phyloP scores from a whole-genome alignment of 2,329 filamentous ascomycete species.

The Tolypocladium pustulatum region DNA sequence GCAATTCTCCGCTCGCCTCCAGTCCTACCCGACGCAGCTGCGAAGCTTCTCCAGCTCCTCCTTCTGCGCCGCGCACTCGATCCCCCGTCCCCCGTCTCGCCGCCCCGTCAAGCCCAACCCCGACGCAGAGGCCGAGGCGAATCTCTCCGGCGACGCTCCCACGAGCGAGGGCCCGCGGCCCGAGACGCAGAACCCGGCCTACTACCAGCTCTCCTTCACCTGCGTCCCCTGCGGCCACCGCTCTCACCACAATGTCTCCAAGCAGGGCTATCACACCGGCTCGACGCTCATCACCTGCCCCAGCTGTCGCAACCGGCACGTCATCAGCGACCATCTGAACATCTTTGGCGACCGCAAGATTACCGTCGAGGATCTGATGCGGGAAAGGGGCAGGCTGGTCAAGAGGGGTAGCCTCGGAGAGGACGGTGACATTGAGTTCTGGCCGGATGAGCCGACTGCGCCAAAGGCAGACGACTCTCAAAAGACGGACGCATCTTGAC shows the following conservation, averaged over 20 bases:
- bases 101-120: conserved; percentile 3
- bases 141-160: conserved; percentile 7
- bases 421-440: conserved; percentile 87
- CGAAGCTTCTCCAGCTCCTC: conserved; percentile 4
- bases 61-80: conserved; percentile 22
- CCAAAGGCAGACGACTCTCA: neutral
- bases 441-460: conserved; percentile 54
- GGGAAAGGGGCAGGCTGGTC: conserved; percentile 62
- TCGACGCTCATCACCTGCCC: conserved; percentile 86
- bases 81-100: conserved; percentile 20
- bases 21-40: conserved; percentile 3
- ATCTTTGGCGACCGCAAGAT: conserved; percentile 63
- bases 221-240: conserved; percentile 75
- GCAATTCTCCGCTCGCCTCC: conserved; percentile 5
- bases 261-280: conserved; percentile 90
- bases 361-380: conserved; percentile 69
- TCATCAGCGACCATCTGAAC: conserved; percentile 80
- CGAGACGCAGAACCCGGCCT: conserved; percentile 38
- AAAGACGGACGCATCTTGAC: neutral
- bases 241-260: conserved; percentile 77
- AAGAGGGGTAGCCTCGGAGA: conserved; percentile 61
- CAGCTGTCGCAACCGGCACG: conserved; percentile 71
- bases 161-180: conserved; percentile 18
- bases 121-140: conserved; percentile 4
- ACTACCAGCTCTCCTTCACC: conserved; percentile 85